Base-by-base conservation (phyloP, 1,139 yeast species). In the Sugiyamaella pinicola region DNA sequence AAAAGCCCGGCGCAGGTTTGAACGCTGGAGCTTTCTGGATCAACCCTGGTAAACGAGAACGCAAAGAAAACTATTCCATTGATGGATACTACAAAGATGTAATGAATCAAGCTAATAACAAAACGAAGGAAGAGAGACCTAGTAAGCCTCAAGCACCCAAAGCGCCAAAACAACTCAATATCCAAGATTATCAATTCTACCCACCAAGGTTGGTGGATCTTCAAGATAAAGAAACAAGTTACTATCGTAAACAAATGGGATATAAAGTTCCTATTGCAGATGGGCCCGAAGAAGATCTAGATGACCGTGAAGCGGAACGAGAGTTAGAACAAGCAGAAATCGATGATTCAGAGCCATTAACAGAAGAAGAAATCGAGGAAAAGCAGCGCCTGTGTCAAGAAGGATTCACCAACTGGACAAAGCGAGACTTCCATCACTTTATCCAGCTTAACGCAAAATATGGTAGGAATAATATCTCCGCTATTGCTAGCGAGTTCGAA, bases 141-240 rank as follows among this genome's bases (percentile, higher is more conserved):
- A 29, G 48, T 5, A 49, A 46, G n/a, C 43, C 47, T 15, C 48
- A 44, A 15, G 58, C 60, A 9, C 83, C 86, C 15, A 76, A 77
- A 58, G 85, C 91, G 1, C 97, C 97, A 2, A 88, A 87, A 62
- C 72, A 79, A 22, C 76, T 86, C 51, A 80, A 81, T 52, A 76
- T 85, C 31, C 95, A 85, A 61, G 99, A 93, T 65, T 96, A 85
- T 68, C 99, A 93, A 65, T 91, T 93, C 66, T 90, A 82, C 65
- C 85, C 96, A 1, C 75, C 78, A 4, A 83, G 80, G 38, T 72
- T 93, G 44, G 75, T 76, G 13, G 84, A 75, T 6, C 71, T 91
- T 31, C 80, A 91, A 53, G 89, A 84, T 33, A 81, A 87, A 61
- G 98, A 93, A 66, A 88, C 86, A 59, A 74, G 88, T 7, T 83